Base-by-base conservation (phyloP, 345 rosid genomes). In the Salix koriyanagi region DNA sequence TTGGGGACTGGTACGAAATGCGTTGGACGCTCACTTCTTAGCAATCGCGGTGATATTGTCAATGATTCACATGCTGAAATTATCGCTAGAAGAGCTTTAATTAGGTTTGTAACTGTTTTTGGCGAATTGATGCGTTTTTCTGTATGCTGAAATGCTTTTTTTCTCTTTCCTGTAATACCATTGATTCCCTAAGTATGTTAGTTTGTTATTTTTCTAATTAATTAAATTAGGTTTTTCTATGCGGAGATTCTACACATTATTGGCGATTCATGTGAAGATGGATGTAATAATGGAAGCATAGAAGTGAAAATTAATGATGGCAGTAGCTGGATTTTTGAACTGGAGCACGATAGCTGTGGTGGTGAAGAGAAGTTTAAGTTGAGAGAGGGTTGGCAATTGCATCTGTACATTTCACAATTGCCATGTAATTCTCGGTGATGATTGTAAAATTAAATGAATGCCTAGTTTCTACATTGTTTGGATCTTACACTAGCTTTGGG, bases 1-100 rank as follows among this genome's bases (percentile, higher is more conserved):
- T 66, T 95, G 69, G 99, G 96, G 32, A 95, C 99, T 12, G 98
- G 98, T 28, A 93, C 99, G 2, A 93, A 95, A 79, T 93, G 98
- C 75, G 75, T 91, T 16, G 92, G 91, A 36, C 75, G 89, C 13
- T 88, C 94, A 25, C 88, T 78, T 14, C 61, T 92, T 86, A 90
- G 94, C 82, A 76, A 79, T 52, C 89, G 82, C 6, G 98, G 99
- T 15, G 97, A 95, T 78, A 82, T 89, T 77, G 89, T 96, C 21
- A 91, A 93, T 75, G 98, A 96, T 80, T 90, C 98, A 14, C 99
- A 96, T 73, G 99, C 97, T 16, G 96, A 95, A 76, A 87, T 95
- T 74, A 83, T 90, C 32, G 89, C 97, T 14, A 89, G 99, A 73
- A 88, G 97, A 87, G 86, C 97, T 76, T 83, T 93, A 23, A 34